These are phyloP conservation scores for Phytophthora citricola DNA, from an alignment of 352 stramenopile species.

Conservation along the genomic window DNA sequence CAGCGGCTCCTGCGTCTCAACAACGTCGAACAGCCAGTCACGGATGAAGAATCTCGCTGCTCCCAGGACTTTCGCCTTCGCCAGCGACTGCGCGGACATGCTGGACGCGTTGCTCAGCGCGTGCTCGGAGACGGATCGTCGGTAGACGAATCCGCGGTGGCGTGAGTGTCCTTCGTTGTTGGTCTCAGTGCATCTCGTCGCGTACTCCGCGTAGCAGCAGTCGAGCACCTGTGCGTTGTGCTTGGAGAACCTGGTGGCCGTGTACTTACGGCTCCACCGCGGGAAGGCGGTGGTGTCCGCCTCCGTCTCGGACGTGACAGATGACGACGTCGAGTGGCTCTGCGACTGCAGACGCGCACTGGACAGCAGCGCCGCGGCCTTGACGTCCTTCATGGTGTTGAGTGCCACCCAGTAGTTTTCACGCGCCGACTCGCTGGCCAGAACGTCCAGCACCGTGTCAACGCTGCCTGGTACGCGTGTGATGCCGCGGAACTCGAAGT, in stretches of 20 bases:
- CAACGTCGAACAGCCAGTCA: conserved; percentile 76
- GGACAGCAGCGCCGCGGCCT: conserved; percentile 55
- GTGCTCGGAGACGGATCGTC: conserved; percentile 69
- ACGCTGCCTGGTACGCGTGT: conserved; percentile 67
- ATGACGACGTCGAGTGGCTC: conserved; percentile 35
- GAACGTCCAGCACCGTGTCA: conserved; percentile 61
- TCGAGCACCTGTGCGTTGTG: conserved; percentile 59
- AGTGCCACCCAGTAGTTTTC: conserved; percentile 79
- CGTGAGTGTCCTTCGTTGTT: conserved; percentile 36
- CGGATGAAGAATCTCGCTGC: conserved; percentile 62
- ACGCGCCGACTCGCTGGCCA: conserved; percentile 62
- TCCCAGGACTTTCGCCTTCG: conserved; percentile 39
- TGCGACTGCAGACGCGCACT: conserved; percentile 38
- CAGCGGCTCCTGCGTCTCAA: conserved; percentile 60
- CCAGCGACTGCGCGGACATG: conserved; percentile 45
- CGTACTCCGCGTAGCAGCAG: conserved; percentile 73
- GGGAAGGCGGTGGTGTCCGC: conserved; percentile 48
- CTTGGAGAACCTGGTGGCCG: conserved; percentile 66
- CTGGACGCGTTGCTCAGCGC: conserved; percentile 52
- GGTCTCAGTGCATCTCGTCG: conserved; percentile 34
- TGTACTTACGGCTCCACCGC: conserved; percentile 75
- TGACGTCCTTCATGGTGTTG: conserved; percentile 70
- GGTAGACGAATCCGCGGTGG: conserved; percentile 73
- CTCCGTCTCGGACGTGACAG: conserved; percentile 48
- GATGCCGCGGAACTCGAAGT: conserved; percentile 73